These are phyloP conservation scores for Aspergillus transmontanensis DNA, from an alignment of 2,329 filamentous ascomycete species.

Conservation along the genomic window DNA sequence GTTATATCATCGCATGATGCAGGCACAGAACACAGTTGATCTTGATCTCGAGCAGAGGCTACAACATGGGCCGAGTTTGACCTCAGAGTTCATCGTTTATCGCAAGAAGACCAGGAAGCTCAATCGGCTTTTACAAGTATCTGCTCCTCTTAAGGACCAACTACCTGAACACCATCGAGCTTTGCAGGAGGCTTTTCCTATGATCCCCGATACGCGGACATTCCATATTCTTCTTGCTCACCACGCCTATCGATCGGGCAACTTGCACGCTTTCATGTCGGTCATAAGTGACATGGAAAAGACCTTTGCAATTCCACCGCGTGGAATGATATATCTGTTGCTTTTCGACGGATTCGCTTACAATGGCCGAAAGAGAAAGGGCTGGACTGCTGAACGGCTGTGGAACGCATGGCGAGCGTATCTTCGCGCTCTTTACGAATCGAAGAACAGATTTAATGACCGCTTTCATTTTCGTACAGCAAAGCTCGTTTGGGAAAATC, in stretches of 20 bases:
- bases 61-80: conserved; percentile 25
- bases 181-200: conserved; percentile 66
- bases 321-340: conserved; percentile 76
- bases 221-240: conserved; percentile 79
- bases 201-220: conserved; percentile 75
- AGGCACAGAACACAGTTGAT: conserved; percentile 47
- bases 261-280: conserved; percentile 70
- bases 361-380: conserved; percentile 68
- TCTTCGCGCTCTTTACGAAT: conserved; percentile 47
- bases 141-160: conserved; percentile 45
- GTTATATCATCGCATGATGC: conserved; percentile 84
- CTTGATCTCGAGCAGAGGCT: conserved; percentile 21
- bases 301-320: conserved; percentile 65
- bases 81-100: conserved; percentile 41
- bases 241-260: conserved; percentile 68
- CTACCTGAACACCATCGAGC: conserved; percentile 59
- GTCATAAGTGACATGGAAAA: conserved; percentile 79
- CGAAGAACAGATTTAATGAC: conserved; percentile 30
- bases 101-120: conserved; percentile 46
- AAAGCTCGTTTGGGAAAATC: conserved; percentile 34
- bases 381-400: conserved; percentile 74
- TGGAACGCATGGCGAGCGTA: conserved; percentile 69
- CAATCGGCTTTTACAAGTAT: conserved; percentile 51
- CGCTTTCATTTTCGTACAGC: conserved; percentile 17
- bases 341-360: conserved; percentile 79